Conservation (phyloP, 2,329 filamentous ascomycete species). For the Ophiocordyceps camponoti-rufipedis region DNA sequence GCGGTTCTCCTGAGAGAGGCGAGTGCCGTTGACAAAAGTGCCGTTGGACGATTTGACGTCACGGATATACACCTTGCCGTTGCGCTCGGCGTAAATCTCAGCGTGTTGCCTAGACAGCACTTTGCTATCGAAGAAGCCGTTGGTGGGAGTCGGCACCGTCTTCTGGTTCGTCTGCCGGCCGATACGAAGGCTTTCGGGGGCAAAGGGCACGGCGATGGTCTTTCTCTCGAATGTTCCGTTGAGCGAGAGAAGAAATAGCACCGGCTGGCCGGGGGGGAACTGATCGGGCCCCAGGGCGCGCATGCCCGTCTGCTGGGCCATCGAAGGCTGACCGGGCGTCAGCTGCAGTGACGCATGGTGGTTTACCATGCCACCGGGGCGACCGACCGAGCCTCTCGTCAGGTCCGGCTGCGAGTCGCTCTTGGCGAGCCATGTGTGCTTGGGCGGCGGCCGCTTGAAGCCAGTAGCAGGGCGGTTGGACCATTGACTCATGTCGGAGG, state of each 20-base stretch:
- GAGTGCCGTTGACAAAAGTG: conserved; percentile 87
- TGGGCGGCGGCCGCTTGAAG: conserved; percentile 33
- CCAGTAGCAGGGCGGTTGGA: conserved; percentile 22
- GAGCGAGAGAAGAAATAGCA: conserved; percentile 73
- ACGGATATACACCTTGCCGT: conserved; percentile 86
- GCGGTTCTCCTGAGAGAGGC: conserved; percentile 81
- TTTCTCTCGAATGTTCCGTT: conserved; percentile 97
- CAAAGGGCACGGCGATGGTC: conserved; percentile 82
- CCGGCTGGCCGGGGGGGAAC: conserved; percentile 46
- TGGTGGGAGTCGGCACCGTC: conserved; percentile 74
- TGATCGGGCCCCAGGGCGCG: conserved; percentile 47
- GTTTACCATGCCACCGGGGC: conserved; percentile 21
- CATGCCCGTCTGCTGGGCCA: conserved; percentile 28
- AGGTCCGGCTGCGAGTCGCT: conserved; percentile 27
- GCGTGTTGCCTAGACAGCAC: conserved; percentile 92
- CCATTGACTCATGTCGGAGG: conserved; percentile 30
- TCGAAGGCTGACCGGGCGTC: conserved; percentile 13
- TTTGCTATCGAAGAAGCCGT: conserved; percentile 97
- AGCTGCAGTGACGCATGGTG: conserved; percentile 15
- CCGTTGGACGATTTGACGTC: conserved; percentile 98
- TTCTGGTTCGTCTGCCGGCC: conserved; percentile 95
- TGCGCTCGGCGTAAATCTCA: conserved; percentile 74
- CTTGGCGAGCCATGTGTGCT: conserved; percentile 32
- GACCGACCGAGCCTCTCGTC: conserved; percentile 23
- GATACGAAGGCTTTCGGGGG: conserved; percentile 85